phyloP scores from a whole-genome alignment of 1,284 basidiomycete species.

The Boletellus deceptivus region DNA sequence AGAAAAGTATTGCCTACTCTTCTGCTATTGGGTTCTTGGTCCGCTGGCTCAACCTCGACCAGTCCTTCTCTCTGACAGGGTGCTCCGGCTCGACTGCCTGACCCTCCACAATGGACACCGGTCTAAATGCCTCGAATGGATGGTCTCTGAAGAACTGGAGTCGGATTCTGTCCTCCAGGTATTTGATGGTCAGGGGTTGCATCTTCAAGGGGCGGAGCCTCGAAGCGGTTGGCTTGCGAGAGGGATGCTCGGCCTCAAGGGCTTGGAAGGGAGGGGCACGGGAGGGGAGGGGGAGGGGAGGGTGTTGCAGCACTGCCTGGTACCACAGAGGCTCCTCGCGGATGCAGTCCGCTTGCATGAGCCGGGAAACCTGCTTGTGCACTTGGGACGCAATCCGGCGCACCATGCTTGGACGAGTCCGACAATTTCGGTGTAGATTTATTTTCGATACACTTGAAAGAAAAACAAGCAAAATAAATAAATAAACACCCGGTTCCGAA shows the following conservation, averaged over 20 bases:
- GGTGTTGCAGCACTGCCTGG: constrained; percentile 82
- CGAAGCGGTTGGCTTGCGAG: constrained; percentile 25
- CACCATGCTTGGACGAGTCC: constrained; percentile 52
- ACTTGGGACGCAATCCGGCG: constrained; percentile 87
- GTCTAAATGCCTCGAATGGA: constrained; percentile 92
- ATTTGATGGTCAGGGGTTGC: constrained; percentile 66
- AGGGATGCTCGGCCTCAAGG: constrained; percentile 43
- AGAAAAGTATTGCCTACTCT: constrained; percentile 64
- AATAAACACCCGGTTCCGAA: not conserved
- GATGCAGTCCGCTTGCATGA: constrained; percentile 72
- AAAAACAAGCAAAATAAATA: not conserved
- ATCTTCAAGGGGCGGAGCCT: constrained; percentile 47
- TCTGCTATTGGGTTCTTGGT: constrained; percentile 84
- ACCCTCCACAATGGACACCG: constrained; percentile 76
- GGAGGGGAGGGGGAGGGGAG: constrained; percentile 82
- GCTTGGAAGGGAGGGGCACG: constrained; percentile 58
- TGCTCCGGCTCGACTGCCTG: constrained; percentile 55
- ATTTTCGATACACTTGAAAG: not conserved
- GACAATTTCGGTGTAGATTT: too few relatives aligned
- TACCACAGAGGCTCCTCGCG: constrained; percentile 81
- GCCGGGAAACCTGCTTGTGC: constrained; percentile 82
- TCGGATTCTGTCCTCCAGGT: constrained; percentile 84
- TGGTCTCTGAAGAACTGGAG: constrained; percentile 94
- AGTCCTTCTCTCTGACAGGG: constrained; percentile 57
- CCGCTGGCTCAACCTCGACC: constrained; percentile 78